Conservation (phyloP, 805 yeast genomes). For the Metschnikowia colocasiae region DNA sequence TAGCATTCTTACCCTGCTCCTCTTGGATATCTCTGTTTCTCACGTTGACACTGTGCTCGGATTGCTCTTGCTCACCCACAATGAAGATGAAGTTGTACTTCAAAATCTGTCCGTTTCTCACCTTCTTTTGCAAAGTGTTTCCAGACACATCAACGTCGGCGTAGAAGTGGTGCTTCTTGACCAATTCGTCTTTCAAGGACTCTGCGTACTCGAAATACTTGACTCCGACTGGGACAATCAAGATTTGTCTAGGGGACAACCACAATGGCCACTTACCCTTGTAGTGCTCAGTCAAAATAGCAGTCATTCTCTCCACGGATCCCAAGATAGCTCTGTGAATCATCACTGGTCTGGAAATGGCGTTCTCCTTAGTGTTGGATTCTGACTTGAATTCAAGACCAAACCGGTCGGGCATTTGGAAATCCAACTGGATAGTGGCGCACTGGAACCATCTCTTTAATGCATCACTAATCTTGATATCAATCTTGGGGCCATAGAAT, state of each 20-base stretch:
- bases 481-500: slow-evolving; percentile 93
- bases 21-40: slow-evolving; percentile 95
- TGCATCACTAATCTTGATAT: slow-evolving; percentile 92
- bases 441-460: slow-evolving; percentile 97
- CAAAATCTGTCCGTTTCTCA: slow-evolving; percentile 91
- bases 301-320: slow-evolving; percentile 98
- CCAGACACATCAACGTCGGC: slow-evolving; percentile 93
- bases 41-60: slow-evolving; percentile 76
- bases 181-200: slow-evolving; percentile 62
- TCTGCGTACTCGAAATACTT: slow-evolving; percentile 89
- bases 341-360: slow-evolving; percentile 90
- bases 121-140: slow-evolving; percentile 97
- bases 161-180: slow-evolving; percentile 70
- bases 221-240: slow-evolving; percentile 96
- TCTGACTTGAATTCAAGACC: slow-evolving; percentile 79
- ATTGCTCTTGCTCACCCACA: slow-evolving; percentile 94
- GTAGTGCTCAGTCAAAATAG: slow-evolving; percentile 94
- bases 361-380: slow-evolving; percentile 51
- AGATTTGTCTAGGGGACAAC: slow-evolving; percentile 98
- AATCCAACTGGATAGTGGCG: slow-evolving; percentile 97
- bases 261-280: slow-evolving; percentile 99
- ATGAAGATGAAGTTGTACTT: slow-evolving; percentile 94
- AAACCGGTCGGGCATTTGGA: slow-evolving; percentile 95
- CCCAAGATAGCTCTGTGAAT: slow-evolving; percentile 99
- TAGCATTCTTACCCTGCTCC: slow-evolving; percentile 89